phyloP scores from a whole-genome alignment of 1,284 basidiomycete species.

The Cryptococcus hybrid region DNA sequence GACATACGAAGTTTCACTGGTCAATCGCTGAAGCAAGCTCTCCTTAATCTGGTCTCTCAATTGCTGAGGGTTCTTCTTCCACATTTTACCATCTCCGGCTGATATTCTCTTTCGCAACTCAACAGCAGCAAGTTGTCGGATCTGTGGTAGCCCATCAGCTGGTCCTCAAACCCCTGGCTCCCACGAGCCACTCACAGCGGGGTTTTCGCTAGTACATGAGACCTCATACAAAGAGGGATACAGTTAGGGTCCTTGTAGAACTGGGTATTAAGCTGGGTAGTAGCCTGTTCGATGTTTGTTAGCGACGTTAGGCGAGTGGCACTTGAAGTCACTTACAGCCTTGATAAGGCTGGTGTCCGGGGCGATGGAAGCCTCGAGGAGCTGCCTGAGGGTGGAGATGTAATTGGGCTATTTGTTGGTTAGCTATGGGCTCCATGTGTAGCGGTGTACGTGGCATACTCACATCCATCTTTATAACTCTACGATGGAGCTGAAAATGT shows the following conservation, averaged over 20 bases:
- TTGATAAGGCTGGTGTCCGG: slow-evolving; percentile 86
- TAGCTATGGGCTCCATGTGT: not conserved
- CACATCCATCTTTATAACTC: slow-evolving; percentile 20
- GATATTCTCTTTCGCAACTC: slow-evolving; percentile 92
- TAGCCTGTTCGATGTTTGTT: slow-evolving; percentile 62
- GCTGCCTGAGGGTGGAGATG: slow-evolving; percentile 70
- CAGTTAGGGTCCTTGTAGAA: slow-evolving; percentile 90
- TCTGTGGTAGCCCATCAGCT: slow-evolving; percentile 53
- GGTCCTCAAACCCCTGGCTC: not conserved
- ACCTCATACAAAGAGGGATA: slow-evolving; percentile 89
- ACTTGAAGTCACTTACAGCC: slow-evolving; percentile 57
- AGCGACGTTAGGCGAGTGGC: slow-evolving; percentile 9
- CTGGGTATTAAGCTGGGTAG: slow-evolving; percentile 81
- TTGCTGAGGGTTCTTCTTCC: slow-evolving; percentile 70
- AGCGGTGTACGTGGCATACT: not conserved
- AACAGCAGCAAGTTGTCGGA: slow-evolving; percentile 97
- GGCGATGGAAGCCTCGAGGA: slow-evolving; percentile 78
- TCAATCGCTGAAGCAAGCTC: slow-evolving; percentile 74
- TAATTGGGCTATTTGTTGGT: slow-evolving; percentile 30
- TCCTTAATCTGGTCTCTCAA: slow-evolving; percentile 82
- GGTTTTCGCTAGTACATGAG: slow-evolving; percentile 77
- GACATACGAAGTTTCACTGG: slow-evolving; percentile 73
- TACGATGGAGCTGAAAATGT: not conserved
- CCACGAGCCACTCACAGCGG: slow-evolving; percentile 46
- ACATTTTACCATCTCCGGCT: slow-evolving; percentile 76